Conservation (phyloP, 2,329 filamentous ascomycete species). For the Penicillium sclerotigenum region DNA sequence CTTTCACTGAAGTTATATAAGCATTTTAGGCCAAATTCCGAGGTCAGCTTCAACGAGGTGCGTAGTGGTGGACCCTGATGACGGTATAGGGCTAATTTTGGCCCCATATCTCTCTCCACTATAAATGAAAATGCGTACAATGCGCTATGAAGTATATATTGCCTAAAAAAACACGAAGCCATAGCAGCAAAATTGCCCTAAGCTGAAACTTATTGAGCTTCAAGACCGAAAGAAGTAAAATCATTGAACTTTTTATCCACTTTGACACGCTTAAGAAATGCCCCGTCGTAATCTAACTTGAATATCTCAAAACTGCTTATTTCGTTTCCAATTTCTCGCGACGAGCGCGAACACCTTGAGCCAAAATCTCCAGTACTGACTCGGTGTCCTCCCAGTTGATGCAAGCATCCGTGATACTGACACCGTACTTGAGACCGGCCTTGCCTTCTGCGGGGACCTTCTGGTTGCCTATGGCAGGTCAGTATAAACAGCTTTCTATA, state of each 20-base stretch:
- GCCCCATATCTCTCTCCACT: background rate
- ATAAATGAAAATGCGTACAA: background rate
- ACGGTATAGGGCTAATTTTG: background rate
- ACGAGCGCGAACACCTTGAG: constrained; percentile 73
- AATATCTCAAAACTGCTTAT: constrained; percentile 7
- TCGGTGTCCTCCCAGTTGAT: constrained; percentile 93
- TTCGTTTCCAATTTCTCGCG: constrained; percentile 48
- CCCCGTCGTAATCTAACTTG: background rate
- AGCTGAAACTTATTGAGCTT: background rate
- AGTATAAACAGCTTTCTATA: constrained; percentile 3
- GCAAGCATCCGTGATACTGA: constrained; percentile 96
- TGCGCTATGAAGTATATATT: background rate
- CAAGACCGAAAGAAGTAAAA: background rate
- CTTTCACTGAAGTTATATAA: background rate
- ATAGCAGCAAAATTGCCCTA: background rate
- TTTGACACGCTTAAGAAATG: constrained; percentile 4
- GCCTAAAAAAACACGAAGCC: background rate
- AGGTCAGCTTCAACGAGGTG: background rate
- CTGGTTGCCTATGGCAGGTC: constrained; percentile 61
- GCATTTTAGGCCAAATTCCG: background rate
- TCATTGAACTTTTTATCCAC: constrained; percentile 1
- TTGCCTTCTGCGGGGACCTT: constrained; percentile 88
- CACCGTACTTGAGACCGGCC: constrained; percentile 81
- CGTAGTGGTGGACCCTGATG: background rate
- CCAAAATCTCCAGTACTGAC: constrained; percentile 70